Base-by-base conservation (phyloP, 805 yeast genomes). In the Saccharomycopsis microspora region DNA sequence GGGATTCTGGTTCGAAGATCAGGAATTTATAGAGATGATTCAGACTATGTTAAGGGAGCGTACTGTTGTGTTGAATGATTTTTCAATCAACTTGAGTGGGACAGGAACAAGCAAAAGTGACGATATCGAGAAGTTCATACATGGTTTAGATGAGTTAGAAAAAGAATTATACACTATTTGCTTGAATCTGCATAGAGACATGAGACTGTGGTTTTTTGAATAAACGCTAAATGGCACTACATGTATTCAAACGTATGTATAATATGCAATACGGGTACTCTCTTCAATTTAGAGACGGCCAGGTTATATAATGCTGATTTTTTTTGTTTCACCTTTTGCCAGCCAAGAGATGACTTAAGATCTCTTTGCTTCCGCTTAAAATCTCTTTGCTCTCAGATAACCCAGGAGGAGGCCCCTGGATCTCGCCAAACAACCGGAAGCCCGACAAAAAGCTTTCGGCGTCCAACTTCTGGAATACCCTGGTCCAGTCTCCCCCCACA, bases 291-390 rank as follows among this genome's bases (percentile, higher is more conserved):
- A 19, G 19, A 19, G 19, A 19, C 19, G 19, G 19, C 19, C 19
- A 19, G 19, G 19, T 19, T 19, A 19, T 19, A 19, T 19, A 19
- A 19, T 19, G 19, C 19, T 19, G 19, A 19, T 19, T 19, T 19
- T 19, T 19, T 19, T 19, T 19, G 19, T 19, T 19, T 19, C 19
- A 19, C 45, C 68, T 76, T 60, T 82, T 85, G 32, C 94, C 94
- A 56, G 82, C 81, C 80, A 88, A 81, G 60, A 88, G 69, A 63
- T 87, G 96, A 49, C 79, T 85, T 57, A 88, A 71, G 58, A 88
- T 71, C 60, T 87, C 95, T 39, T 87, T 19, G 19, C 19, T 19
- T 19, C 19, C 19, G 19, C 19, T 19, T 19, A 19, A 19, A 19
- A 19, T 19, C 19, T 19, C 19, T 19, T 19, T 19, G 19, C 19